Evolutionary conservation across 2,329 filamentous ascomycete species (phyloP).

Genomic region (Talaromyces verruculosus): DNA sequence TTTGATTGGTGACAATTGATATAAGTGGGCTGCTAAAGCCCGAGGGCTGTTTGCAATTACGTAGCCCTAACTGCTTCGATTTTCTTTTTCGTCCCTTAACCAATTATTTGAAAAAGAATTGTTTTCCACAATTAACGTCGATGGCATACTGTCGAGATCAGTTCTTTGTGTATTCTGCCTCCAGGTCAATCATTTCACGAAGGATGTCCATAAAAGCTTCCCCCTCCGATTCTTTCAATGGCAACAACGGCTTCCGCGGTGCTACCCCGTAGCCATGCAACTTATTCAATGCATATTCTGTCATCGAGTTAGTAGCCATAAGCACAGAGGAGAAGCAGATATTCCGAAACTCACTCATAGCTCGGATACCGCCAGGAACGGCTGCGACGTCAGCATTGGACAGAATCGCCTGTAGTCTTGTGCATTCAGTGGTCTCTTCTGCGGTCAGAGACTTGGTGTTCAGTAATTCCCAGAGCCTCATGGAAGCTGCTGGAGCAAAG

Average conservation of each 20-base stretch:
- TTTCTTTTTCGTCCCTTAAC: background rate
- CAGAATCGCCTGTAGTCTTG: conserved; percentile 25
- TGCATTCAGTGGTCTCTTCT: conserved; percentile 22
- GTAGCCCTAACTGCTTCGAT: background rate
- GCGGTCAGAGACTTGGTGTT: conserved; percentile 20
- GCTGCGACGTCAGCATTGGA: conserved; percentile 28
- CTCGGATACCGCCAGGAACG: conserved; percentile 27
- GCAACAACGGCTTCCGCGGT: conserved; percentile 26
- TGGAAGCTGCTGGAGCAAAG: conserved; percentile 27
- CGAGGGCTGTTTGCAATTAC: background rate
- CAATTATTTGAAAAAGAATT: background rate
- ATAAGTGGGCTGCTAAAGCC: background rate
- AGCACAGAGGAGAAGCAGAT: background rate
- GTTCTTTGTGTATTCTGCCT: conserved; percentile 10
- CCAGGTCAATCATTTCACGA: conserved; percentile 25
- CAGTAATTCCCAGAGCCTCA: conserved; percentile 28
- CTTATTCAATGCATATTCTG: conserved; percentile 28
- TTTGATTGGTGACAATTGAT: background rate
- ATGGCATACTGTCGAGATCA: background rate
- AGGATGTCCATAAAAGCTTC: conserved; percentile 24
- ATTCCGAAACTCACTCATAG: conserved; percentile 25
- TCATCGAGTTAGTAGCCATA: background rate
- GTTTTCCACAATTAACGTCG: background rate
- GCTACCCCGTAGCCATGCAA: conserved; percentile 25
- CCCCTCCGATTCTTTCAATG: conserved; percentile 24